Percentiles rank a stretch among this genome's conserved stretches.
Conservation (phyloP, 805 yeast species). For the Yarrowia alimentaria region DNA sequence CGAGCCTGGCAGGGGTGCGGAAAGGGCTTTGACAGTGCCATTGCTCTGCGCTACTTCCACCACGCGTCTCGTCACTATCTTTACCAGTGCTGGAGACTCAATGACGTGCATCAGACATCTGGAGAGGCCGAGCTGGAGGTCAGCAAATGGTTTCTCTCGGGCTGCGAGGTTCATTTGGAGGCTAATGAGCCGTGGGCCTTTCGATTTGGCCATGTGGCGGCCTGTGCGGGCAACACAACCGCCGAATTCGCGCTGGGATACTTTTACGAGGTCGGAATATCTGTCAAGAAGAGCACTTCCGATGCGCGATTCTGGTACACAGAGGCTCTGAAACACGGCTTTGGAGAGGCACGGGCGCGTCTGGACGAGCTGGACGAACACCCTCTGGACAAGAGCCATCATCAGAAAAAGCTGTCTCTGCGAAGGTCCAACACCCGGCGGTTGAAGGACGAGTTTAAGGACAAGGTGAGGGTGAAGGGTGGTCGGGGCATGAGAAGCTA, state of each 20-base stretch:
- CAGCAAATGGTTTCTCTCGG: constrained; percentile 66
- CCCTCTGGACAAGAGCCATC: constrained; percentile 18
- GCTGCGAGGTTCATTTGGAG: constrained; percentile 53
- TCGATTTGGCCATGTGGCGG: constrained; percentile 63
- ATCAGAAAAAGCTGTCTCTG: constrained; percentile 1
- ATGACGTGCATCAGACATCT: constrained; percentile 5
- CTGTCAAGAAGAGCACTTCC: constrained; percentile 46
- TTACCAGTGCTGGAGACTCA: constrained; percentile 32
- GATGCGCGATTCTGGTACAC: constrained; percentile 52
- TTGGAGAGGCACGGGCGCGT: constrained; percentile 39
- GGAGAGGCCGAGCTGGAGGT: constrained; percentile 44
- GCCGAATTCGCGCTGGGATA: constrained; percentile 71
- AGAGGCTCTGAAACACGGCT: constrained; percentile 54
- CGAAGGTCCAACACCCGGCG: constrained; percentile 7
- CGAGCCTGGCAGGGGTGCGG: constrained; percentile 41
- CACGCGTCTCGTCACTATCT: constrained; percentile 41
- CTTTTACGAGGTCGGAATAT: constrained; percentile 65
- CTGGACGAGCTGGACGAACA: constrained; percentile 31
- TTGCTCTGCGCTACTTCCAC: constrained; percentile 40
- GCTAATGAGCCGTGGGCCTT: constrained; percentile 65
- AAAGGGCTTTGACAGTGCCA: constrained; percentile 38
- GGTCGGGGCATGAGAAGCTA: not conserved
- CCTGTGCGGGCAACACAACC: constrained; percentile 56
- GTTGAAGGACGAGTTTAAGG: constrained; percentile 20
- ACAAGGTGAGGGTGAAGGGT: constrained; percentile 1